Evolutionary conservation across 2,329 filamentous ascomycete genomes (phyloP).

Genomic region (Gaeumannomyces tritici): DNA sequence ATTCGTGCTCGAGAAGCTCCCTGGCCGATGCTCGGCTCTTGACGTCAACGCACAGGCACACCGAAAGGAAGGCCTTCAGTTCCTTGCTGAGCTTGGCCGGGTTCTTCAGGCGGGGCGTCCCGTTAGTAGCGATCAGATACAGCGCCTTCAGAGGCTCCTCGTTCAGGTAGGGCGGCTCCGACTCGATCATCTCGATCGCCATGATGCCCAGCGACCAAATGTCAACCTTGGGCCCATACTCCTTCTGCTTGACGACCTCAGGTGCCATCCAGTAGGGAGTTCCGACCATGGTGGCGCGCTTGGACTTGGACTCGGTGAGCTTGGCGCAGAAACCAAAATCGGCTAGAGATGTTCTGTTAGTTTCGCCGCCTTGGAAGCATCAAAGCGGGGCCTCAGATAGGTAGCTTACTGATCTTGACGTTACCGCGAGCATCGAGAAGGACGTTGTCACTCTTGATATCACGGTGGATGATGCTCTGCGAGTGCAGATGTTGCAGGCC

Average conservation of each 20-base stretch:
- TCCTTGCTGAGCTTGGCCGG: constrained; percentile 97
- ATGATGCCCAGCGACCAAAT: constrained; percentile 99
- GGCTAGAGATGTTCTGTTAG: constrained; percentile 38
- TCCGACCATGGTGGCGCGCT: constrained; percentile 98
- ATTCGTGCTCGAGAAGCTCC: constrained; percentile 86
- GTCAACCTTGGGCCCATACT: constrained; percentile 96
- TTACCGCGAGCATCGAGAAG: constrained; percentile 88
- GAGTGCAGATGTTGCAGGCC: constrained; percentile 89
- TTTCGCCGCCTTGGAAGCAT: neutral
- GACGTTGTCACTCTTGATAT: constrained; percentile 99
- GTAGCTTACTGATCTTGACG: constrained; percentile 84
- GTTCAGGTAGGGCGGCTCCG: constrained; percentile 93
- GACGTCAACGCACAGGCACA: constrained; percentile 94
- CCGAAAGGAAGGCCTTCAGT: constrained; percentile 91
- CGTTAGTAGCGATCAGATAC: constrained; percentile 96
- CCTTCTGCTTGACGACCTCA: constrained; percentile 98
- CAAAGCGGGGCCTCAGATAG: neutral
- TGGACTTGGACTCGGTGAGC: constrained; percentile 90
- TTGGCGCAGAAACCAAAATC: constrained; percentile 99
- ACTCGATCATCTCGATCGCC: constrained; percentile 99
- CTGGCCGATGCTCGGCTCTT: constrained; percentile 86
- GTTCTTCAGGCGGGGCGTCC: constrained; percentile 93
- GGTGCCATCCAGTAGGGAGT: constrained; percentile 99
- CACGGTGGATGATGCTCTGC: constrained; percentile 95
- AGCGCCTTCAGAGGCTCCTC: constrained; percentile 96